Evolutionary conservation across 345 rosid species (phyloP), one percentile per base, ranked within the genome.

Genomic region (Moricandia moricandioides): DNA sequence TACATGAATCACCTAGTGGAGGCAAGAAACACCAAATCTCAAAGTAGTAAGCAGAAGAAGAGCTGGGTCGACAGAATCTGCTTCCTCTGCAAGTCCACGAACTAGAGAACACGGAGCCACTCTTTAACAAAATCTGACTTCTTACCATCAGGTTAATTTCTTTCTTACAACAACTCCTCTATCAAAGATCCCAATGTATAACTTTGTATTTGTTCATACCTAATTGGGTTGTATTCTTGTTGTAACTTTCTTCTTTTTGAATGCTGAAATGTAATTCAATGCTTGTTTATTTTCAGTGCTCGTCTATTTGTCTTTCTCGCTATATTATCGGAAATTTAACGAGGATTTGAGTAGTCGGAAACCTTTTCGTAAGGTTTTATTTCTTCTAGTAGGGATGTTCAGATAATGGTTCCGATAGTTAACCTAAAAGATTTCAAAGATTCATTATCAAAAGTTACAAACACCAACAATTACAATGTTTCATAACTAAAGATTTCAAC

Each of bases 31-130:
- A 81, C 76, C 29, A 90, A 85, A 77, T 60, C 83, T 51, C 89
- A 78, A 67, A 87, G 82, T 0, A 51, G 43, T 70, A 90, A 87
- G 83, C 93, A 83, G 85, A 90, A 86, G 70, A 95, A 88, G 87
- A 84, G 88, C 70, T 95, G 91, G 92, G 80, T 89, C 71, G 86
- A 83, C 62, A 88, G 87, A 3, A 89, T 92, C 70, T 95, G 88
- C 82, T 78, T 67, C 65, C 88, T 89, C 80, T 89, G 97, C n/a
- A 89, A 79, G 78, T 85, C 98, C 62, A 70, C 65, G 26, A 92
- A 87, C 85, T 90, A 95, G 78, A 86, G 88, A 84, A 86, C 83
- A 78, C 8, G 8, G 52, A 47, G 52, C 31, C 61, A 56, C 33
- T 56, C 61, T 47, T 11, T 54, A 35, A 78, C 35, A 49, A 27